Evolutionary conservation across 371 early-diverging fungal genomes (phyloP), one percentile per base, ranked within the genome.

Genomic region (Sporodiniella umbellata): DNA sequence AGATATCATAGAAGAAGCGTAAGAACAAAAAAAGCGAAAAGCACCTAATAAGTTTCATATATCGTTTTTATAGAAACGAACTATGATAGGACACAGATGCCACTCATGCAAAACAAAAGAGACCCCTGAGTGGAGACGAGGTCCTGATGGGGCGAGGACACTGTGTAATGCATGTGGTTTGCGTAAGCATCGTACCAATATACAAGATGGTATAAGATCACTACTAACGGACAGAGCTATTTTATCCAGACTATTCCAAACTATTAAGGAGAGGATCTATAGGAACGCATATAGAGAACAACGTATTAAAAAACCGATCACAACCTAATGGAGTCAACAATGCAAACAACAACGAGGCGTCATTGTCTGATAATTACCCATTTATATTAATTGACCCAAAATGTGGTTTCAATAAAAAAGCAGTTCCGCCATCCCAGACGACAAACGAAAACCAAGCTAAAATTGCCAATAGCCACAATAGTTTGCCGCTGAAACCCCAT

Each of bases 41-140:
- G 15, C 40, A 8, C 10, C 21, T 19, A 10, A 28, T 7, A 28
- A 10, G 4, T 7, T 28, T 28, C 10, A 7, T 28, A 7, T 40
- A 19, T 40, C 21, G 17, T 39, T 18, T 39, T 19, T 18, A 28
- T 51, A 70, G 70, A 70, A 61, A 52, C 60, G 57, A 22, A 70
- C 43, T 44, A 62, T 60, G 52, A 40, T 57, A 17, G 70, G 70
- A 1, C 78, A 75, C 10, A 28, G 7, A 28, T 28, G 30, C 30
- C 30, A 38, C 10, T 28, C 30, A 7, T 28, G 30, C 30, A 10
- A 10, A 10, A 28, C 30, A 28, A 28, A 10, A 72, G 71, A 40
- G 71, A 66, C 85, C 12, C 81, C 85, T 6, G 80, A 78, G 59
- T 84, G 85, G 85, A 67, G 85, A 22, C 72, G 85, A 33, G 85